These are phyloP conservation scores for Chalciporus chontae DNA, from an alignment of 768 basidiomycete species.

Conservation along the genomic window DNA sequence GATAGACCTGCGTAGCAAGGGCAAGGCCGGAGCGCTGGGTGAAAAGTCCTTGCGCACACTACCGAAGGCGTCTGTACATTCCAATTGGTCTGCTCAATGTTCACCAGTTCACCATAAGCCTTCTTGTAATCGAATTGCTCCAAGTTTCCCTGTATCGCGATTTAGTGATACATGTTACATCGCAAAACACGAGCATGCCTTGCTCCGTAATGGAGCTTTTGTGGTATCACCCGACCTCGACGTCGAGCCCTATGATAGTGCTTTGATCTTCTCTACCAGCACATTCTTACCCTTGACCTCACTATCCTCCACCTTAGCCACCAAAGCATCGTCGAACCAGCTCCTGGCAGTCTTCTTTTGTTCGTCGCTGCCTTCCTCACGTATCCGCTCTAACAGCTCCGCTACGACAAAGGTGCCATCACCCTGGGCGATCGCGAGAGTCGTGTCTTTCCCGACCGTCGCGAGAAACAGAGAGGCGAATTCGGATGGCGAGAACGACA, in stretches of 20 bases:
- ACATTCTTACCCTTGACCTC: conserved; percentile 69
- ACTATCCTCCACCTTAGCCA: conserved; percentile 46
- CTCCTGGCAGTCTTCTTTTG: conserved; percentile 44
- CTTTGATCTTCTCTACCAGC: conserved; percentile 55
- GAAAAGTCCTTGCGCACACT: no score
- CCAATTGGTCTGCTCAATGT: no score
- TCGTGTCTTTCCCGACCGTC: conserved; percentile 48
- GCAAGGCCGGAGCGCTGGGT: no score
- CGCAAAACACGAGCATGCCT: neutral
- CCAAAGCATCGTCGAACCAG: conserved; percentile 56
- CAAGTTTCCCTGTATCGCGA: neutral
- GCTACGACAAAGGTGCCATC: conserved; percentile 75
- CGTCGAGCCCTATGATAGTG: conserved; percentile 22
- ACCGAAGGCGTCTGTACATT: no score
- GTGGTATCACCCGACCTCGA: neutral
- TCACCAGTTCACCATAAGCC: no score
- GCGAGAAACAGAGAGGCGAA: conserved; percentile 62
- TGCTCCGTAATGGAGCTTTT: conserved; percentile 5
- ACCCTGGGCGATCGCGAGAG: conserved; percentile 52
- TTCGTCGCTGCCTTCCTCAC: conserved; percentile 35
- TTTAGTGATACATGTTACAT: neutral
- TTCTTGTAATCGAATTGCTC: neutral
- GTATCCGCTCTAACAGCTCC: conserved; percentile 63
- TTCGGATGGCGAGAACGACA: conserved; percentile 51
- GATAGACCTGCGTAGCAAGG: no score